Evolutionary conservation across 1,284 basidiomycete species (phyloP), one percentile per base, ranked within the genome.

Genomic region (Calocybe gambosa): DNA sequence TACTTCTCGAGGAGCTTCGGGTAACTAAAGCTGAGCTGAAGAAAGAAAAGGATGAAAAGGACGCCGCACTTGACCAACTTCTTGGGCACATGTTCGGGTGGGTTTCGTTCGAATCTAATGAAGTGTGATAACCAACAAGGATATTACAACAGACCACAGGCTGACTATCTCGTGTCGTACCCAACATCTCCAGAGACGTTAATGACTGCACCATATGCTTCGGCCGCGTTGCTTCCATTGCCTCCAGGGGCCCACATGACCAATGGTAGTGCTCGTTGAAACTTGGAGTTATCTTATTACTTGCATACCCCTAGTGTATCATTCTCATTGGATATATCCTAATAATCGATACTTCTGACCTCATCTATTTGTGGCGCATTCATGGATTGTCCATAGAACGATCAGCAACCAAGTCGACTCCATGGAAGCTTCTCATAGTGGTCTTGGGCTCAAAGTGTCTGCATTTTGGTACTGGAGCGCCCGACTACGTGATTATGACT

Each of bases 1-100:
- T 64, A 13, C 66, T 89, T 21, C 62, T 77, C 13, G 77, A 84
- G 54, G 83, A 90, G 59, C 62, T 88, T 52, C 70, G 77, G 39
- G 62, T 72, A 21, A 62, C 77, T 9, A 69, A 74, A 51, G 61
- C 63, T 5, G 81, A 87, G 58, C 70, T 79, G 50, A 66, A 63
- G 43, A 67, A 65, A 42, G 69, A 78, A 55, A 69, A 64, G 39
- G 63, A 74, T 26, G 71, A 70, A 49, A 85, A 83, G 55, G 85
- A 88, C 38, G 60, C 51, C 8, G 68, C 73, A 49, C 54, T 88
- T 20, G 75, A 78, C 60, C 67, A 66, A 28, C 62, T 84, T 9
- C 60, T 84, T 47, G 61, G 67, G 44, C 58, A 55, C 4, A 60
- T 67, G 50, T 77, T 82, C 60, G 79, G 80, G 82, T 82, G 50